These are phyloP conservation scores for Alternaria consortialis DNA, from an alignment of 2,329 filamentous ascomycete genomes.

Conservation along the genomic window DNA sequence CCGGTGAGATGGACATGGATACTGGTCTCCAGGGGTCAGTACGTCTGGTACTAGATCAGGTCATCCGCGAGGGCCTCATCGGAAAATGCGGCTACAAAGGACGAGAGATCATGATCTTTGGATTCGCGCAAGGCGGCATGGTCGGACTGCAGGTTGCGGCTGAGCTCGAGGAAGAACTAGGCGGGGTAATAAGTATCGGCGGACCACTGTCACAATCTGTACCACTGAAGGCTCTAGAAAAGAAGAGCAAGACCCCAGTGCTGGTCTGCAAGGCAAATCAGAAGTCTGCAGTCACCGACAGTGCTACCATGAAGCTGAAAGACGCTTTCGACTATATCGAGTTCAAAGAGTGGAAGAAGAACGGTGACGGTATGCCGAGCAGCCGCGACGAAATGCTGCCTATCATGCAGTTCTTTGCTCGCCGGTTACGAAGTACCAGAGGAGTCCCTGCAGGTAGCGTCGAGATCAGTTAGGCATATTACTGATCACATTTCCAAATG, in stretches of 20 bases:
- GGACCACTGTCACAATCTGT: slow-evolving; percentile 61
- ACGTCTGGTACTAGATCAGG: slow-evolving; percentile 53
- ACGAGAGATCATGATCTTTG: slow-evolving; percentile 63
- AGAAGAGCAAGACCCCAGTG: slow-evolving; percentile 70
- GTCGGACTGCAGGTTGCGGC: slow-evolving; percentile 58
- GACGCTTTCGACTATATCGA: slow-evolving; percentile 65
- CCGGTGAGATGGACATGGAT: slow-evolving; percentile 63
- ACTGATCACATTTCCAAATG: background rate
- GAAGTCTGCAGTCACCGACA: slow-evolving; percentile 65
- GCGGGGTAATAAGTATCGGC: slow-evolving; percentile 71
- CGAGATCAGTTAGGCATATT: slow-evolving; percentile 52
- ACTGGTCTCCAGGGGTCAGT: slow-evolving; percentile 59
- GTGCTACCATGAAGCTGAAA: slow-evolving; percentile 70
- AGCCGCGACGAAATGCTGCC: slow-evolving; percentile 87
- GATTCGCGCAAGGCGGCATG: slow-evolving; percentile 68
- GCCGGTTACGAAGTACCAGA: slow-evolving; percentile 66
- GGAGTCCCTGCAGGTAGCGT: slow-evolving; percentile 64
- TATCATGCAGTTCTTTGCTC: slow-evolving; percentile 84
- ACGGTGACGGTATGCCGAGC: slow-evolving; percentile 82
- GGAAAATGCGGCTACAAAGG: slow-evolving; percentile 60
- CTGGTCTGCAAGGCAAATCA: slow-evolving; percentile 67
- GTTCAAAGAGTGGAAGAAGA: slow-evolving; percentile 58
- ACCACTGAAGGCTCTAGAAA: slow-evolving; percentile 39
- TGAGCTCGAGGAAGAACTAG: slow-evolving; percentile 55
- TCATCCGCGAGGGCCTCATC: slow-evolving; percentile 58